Evolutionary conservation across 2,329 filamentous ascomycete species (phyloP).

Genomic region (Ascochyta fabae): DNA sequence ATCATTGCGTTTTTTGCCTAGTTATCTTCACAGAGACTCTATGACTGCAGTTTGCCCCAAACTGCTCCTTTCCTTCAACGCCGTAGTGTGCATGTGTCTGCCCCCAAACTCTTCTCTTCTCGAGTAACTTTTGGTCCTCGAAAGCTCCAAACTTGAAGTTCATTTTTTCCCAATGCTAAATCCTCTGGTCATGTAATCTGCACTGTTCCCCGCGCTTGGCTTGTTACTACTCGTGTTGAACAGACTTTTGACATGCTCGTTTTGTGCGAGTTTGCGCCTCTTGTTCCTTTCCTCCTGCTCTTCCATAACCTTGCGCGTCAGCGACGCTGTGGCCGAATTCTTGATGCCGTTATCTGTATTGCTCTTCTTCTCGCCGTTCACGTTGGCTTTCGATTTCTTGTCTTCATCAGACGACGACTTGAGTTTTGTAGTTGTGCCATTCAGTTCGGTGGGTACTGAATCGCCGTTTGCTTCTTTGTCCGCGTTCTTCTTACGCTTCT

Average conservation of each 20-base stretch:
- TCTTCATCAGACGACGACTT: constrained; percentile 33
- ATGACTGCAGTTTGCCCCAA: too few relatives aligned
- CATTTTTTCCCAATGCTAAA: constrained; percentile 49
- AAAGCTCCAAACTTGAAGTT: not conserved
- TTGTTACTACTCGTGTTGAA: constrained; percentile 51
- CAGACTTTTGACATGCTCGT: constrained; percentile 57
- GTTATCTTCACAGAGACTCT: too few relatives aligned
- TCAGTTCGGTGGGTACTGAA: constrained; percentile 17
- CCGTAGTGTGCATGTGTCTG: too few relatives aligned
- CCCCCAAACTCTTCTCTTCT: too few relatives aligned
- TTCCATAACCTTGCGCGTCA: constrained; percentile 85
- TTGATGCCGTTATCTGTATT: constrained; percentile 71
- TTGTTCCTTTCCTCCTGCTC: constrained; percentile 87
- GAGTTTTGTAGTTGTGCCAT: constrained; percentile 15
- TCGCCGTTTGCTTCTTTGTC: constrained; percentile 28
- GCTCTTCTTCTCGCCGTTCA: not conserved
- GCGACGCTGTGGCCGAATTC: constrained; percentile 80
- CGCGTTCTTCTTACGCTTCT: constrained; percentile 72
- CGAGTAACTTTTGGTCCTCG: too few relatives aligned
- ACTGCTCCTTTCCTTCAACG: too few relatives aligned
- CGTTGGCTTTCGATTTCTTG: constrained; percentile 20
- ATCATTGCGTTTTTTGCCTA: too few relatives aligned
- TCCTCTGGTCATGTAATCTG: constrained; percentile 59
- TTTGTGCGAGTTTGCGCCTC: constrained; percentile 70
- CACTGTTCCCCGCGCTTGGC: constrained; percentile 49